Evolutionary conservation across 2,329 filamentous ascomycete genomes (phyloP).

Genomic region (Neoarthrinium moseri): DNA sequence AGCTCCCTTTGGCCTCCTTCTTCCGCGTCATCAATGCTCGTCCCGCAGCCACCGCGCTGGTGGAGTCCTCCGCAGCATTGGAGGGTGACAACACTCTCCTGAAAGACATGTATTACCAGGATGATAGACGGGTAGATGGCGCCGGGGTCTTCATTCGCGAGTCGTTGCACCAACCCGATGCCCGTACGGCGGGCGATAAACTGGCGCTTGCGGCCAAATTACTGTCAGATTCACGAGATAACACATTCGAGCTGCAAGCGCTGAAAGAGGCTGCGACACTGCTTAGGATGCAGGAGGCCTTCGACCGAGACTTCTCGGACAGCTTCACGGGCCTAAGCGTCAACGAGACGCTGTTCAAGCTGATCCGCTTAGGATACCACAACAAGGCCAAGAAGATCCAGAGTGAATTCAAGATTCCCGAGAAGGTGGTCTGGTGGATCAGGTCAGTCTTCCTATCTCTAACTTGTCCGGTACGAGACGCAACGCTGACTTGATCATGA

Average conservation of each 20-base stretch:
- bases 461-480: too few relatives aligned
- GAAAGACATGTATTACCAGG: slow-evolving; percentile 97
- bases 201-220: slow-evolving; percentile 82
- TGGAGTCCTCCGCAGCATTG: slow-evolving; percentile 74
- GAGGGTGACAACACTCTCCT: slow-evolving; percentile 76
- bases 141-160: slow-evolving; percentile 85
- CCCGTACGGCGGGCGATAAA: slow-evolving; percentile 75
- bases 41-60: slow-evolving; percentile 81
- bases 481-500: neutral
- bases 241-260: slow-evolving; percentile 68
- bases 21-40: slow-evolving; percentile 87
- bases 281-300: slow-evolving; percentile 79
- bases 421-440: slow-evolving; percentile 88
- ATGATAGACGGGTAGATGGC: slow-evolving; percentile 85
- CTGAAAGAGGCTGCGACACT: slow-evolving; percentile 79
- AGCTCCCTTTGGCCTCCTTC: slow-evolving; percentile 85
- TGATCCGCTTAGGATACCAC: slow-evolving; percentile 78
- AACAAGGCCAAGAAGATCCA: slow-evolving; percentile 86
- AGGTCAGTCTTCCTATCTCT: slow-evolving; percentile 42
- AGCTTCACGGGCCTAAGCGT: slow-evolving; percentile 80
- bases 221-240: slow-evolving; percentile 79
- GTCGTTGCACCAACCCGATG: slow-evolving; percentile 70
- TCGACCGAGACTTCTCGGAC: slow-evolving; percentile 79
- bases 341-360: slow-evolving; percentile 88
- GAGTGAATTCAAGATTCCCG: slow-evolving; percentile 87